Base-by-base conservation (phyloP, 208 protist species). In the Leishmania aethiopica region DNA sequence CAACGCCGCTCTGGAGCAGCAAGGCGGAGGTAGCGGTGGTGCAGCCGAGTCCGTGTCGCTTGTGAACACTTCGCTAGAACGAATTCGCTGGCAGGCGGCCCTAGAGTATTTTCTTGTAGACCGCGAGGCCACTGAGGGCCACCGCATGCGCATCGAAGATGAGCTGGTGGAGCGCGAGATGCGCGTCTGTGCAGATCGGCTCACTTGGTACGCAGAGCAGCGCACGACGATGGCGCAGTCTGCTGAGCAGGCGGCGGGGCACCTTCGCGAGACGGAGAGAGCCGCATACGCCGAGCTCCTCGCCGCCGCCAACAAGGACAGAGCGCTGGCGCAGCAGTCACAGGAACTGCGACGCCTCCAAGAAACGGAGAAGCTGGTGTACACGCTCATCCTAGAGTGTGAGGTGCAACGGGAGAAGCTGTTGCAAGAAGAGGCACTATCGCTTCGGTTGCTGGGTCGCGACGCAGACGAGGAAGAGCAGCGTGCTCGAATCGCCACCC, bases 141-240 rank as follows among this genome's bases (percentile, higher is more conserved):
- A 73, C 3, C 81, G 55, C 22, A 91, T 95, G 92, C 87, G 86
- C 3, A 59, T 78, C 42, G 92, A 93, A 62, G 92, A 95, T 42
- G 83, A 72, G 69, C 60, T 88, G 62, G 77, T 90, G 53, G 62
- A 85, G 51, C 73, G 79, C 51, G 79, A 85, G 15, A 70, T 82
- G 22, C 72, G 42, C 5, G 77, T 83, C 22, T 59, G 85, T 67
- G 88, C 84, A 53, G 83, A 93, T 7, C 75, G 79, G 0, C 55
- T 86, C 10, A 64, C 80, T 42, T 47, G 75, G 8, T 82, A 86
- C 40, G 69, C 80, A 0, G 84, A 88, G 5, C 78, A 77, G 7
- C 57, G 86, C 13, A 72, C 28, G 7, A 47, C 67, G 19, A 82
- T 88, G 0, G 59, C 72, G 35, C 69, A 76, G n/a, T 55, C 59